Evolutionary conservation across 768 basidiomycete species (phyloP).

Genomic region (Russula lepida): DNA sequence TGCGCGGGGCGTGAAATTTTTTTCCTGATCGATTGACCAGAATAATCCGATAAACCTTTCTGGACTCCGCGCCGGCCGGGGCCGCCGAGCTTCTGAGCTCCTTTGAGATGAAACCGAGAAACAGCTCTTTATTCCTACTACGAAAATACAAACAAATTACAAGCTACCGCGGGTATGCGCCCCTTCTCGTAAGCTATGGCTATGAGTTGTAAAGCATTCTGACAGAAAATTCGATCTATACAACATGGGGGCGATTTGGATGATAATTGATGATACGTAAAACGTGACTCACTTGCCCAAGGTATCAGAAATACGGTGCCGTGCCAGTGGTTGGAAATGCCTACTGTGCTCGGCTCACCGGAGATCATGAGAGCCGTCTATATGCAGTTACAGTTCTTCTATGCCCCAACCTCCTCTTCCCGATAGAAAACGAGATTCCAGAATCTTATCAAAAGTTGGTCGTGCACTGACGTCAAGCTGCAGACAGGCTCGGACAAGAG

Average conservation of each 20-base stretch:
- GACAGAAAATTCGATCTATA: constrained; percentile 5
- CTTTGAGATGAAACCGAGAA: neutral
- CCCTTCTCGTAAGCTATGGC: neutral
- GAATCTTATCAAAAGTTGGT: constrained; percentile 79
- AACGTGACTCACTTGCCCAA: constrained; percentile 1
- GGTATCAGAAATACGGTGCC: constrained; percentile 7
- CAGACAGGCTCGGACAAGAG: constrained; percentile 77
- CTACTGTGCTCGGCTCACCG: neutral
- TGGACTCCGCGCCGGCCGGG: constrained; percentile 14
- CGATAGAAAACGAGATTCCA: constrained; percentile 71
- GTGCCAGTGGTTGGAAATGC: neutral
- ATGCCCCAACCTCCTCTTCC: constrained; percentile 70
- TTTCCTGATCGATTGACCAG: constrained; percentile 21
- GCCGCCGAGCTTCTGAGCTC: neutral
- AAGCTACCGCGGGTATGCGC: neutral
- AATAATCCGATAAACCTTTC: constrained; percentile 21
- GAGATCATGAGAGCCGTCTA: constrained; percentile 4
- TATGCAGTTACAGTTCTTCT: constrained; percentile 21
- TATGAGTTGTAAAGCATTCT: neutral
- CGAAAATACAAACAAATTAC: constrained; percentile 6
- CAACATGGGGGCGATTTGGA: constrained; percentile 3
- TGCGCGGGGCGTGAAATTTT: constrained; percentile 22
- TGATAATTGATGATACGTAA: constrained; percentile 11
- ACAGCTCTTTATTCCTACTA: neutral
- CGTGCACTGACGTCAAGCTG: constrained; percentile 68